phyloP scores from a whole-genome alignment of 1,284 basidiomycete genomes.

The Irpex lacteus region DNA sequence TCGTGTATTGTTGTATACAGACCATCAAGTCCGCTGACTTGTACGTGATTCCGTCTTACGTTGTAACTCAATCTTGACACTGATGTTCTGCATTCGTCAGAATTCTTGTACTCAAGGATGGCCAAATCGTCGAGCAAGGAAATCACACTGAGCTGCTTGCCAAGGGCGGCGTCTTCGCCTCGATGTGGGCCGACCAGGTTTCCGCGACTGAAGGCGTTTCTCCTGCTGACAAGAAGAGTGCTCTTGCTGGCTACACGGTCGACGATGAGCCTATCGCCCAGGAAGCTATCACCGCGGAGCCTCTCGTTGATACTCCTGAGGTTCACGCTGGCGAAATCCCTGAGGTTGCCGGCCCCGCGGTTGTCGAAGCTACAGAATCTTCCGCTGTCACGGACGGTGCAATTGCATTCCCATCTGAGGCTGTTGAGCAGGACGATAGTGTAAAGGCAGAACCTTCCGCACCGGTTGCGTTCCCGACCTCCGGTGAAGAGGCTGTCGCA shows the following conservation, averaged over 20 bases:
- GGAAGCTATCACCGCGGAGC: constrained; percentile 14
- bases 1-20: constrained; percentile 31
- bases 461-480: constrained; percentile 40
- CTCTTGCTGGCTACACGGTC: constrained; percentile 40
- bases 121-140: constrained; percentile 78
- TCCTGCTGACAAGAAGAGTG: constrained; percentile 35
- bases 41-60: constrained; percentile 36
- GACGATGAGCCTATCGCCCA: constrained; percentile 20
- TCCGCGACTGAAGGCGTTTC: constrained; percentile 49
- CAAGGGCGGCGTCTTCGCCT: constrained; percentile 67
- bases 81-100: constrained; percentile 35
- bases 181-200: constrained; percentile 81
- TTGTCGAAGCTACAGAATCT: constrained; percentile 13
- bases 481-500: constrained; percentile 23
- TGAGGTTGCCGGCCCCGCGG: constrained; percentile 8
- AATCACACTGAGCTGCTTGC: constrained; percentile 71
- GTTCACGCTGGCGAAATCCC: constrained; percentile 23
- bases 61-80: constrained; percentile 6
- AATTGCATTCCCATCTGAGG: constrained; percentile 22
- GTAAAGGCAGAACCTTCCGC: constrained; percentile 17
- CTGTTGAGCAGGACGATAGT: background rate
- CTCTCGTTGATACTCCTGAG: constrained; percentile 20
- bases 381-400: background rate
- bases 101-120: constrained; percentile 81
- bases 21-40: constrained; percentile 77